Evolutionary conservation across 441 rosid genomes (phyloP).

Genomic region (Euphorbia schlechtendalii): DNA sequence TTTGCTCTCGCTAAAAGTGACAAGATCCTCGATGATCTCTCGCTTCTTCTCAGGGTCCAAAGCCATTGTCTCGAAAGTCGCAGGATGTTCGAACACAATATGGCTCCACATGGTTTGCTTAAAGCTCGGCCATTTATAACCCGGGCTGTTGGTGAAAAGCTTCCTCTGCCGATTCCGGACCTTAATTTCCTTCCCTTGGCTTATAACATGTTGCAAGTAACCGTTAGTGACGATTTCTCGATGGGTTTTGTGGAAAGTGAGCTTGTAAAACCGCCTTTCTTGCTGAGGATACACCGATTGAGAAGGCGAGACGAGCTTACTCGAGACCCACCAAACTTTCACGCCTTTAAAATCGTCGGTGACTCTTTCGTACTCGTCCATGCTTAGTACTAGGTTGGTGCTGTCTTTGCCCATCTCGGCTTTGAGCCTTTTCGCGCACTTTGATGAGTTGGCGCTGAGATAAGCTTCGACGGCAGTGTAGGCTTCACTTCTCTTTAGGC

Average conservation of each 20-base stretch:
- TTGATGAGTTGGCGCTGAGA: conserved; percentile 37
- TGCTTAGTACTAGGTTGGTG: conserved; percentile 41
- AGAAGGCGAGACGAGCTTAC: conserved; percentile 27
- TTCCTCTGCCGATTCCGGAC: conserved; percentile 46
- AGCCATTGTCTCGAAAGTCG: conserved; percentile 68
- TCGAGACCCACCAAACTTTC: conserved; percentile 48
- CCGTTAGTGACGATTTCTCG: conserved; percentile 45
- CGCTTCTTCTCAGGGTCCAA: conserved; percentile 53
- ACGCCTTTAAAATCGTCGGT: conserved; percentile 40
- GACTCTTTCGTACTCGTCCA: conserved; percentile 58
- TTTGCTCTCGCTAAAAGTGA: conserved; percentile 48
- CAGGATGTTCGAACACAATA: conserved; percentile 67
- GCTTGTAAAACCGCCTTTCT: conserved; percentile 45
- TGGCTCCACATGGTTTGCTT: conserved; percentile 70
- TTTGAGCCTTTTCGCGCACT: conserved; percentile 41
- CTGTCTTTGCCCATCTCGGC: conserved; percentile 55
- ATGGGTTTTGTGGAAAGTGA: conserved; percentile 47
- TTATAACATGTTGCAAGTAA: conserved; percentile 49
- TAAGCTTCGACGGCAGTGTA: conserved; percentile 54
- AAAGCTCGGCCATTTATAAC: conserved; percentile 38
- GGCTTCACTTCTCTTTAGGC: conserved; percentile 52
- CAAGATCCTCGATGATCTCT: conserved; percentile 59
- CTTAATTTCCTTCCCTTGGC: conserved; percentile 48
- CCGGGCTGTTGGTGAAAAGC: conserved; percentile 56
- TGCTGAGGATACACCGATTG: conserved; percentile 40